A percentile compares a stretch with the other conserved stretches of the same genome.
phyloP scores from a whole-genome alignment of 768 basidiomycete genomes.

The Tulasnella sp. region DNA sequence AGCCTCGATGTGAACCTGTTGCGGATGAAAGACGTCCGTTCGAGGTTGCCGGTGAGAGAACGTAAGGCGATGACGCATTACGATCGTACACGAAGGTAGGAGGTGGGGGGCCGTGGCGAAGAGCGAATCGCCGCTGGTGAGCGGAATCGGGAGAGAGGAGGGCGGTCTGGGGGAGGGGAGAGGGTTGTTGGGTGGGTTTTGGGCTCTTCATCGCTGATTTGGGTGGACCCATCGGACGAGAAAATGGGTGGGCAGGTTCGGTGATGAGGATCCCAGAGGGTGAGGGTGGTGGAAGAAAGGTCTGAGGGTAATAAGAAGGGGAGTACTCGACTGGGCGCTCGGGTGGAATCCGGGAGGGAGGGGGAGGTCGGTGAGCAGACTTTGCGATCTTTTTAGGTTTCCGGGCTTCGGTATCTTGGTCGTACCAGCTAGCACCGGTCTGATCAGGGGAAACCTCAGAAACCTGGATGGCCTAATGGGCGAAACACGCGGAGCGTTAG shows the following conservation, averaged over 20 bases:
- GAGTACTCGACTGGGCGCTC: neutral
- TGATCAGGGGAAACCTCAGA: neutral
- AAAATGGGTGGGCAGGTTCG: slow-evolving; percentile 1
- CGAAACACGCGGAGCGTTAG: neutral
- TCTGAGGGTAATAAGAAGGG: neutral
- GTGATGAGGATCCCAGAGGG: slow-evolving; percentile 6
- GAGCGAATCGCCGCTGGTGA: neutral
- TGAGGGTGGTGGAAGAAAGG: neutral
- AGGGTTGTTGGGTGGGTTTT: neutral
- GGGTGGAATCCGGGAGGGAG: neutral
- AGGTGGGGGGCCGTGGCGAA: neutral
- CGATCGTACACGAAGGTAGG: neutral
- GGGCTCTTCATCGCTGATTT: slow-evolving; percentile 11
- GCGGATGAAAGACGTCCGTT: neutral
- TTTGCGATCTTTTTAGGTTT: neutral
- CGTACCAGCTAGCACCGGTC: slow-evolving; percentile 1
- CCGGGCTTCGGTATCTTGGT: slow-evolving; percentile 1
- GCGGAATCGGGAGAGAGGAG: neutral
- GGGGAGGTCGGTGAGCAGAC: neutral
- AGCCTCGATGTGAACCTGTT: slow-evolving; percentile 1
- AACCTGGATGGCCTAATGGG: neutral
- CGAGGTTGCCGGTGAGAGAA: neutral
- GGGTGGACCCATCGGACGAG: neutral
- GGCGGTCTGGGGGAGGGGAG: neutral
- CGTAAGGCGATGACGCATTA: neutral